A percentile compares a stretch with the other conserved stretches of the same genome.
Evolutionary conservation across 1,284 basidiomycete genomes (phyloP).

Genomic region (Ceratorhiza oryzae-sativae): DNA sequence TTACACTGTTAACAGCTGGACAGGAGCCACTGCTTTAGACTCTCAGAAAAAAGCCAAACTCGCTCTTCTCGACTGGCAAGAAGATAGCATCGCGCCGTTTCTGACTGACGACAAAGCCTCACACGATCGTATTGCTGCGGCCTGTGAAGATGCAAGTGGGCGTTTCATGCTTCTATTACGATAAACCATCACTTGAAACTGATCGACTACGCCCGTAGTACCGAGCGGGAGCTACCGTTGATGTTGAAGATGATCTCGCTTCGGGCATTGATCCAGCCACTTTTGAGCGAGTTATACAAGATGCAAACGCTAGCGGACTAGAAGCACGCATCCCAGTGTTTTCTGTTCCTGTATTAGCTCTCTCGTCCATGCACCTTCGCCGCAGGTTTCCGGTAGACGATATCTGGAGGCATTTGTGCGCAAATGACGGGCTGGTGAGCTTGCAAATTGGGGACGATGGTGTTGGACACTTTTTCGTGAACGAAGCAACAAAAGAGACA

Average conservation of each 20-base stretch:
- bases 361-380: slow-evolving; percentile 45
- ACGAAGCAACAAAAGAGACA: slow-evolving; percentile 45
- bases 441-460: slow-evolving; percentile 45
- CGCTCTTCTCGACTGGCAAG: slow-evolving; percentile 42
- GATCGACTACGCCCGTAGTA: slow-evolving; percentile 40
- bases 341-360: slow-evolving; percentile 44
- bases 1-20: slow-evolving; percentile 44
- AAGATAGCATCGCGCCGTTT: slow-evolving; percentile 45
- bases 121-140: slow-evolving; percentile 43
- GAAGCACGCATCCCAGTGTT: slow-evolving; percentile 36
- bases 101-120: slow-evolving; percentile 41
- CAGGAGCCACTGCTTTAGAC: slow-evolving; percentile 41
- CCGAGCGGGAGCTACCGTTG: slow-evolving; percentile 46
- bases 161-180: background rate
- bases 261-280: slow-evolving; percentile 43
- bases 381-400: slow-evolving; percentile 45
- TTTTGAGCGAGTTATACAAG: slow-evolving; percentile 26
- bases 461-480: slow-evolving; percentile 47
- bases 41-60: background rate
- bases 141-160: slow-evolving; percentile 46
- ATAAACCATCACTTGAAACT: background rate
- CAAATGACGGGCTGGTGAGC: slow-evolving; percentile 40
- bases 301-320: background rate
- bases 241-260: slow-evolving; percentile 44
- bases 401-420: slow-evolving; percentile 45